Base-by-base conservation (phyloP, 495 filamentous ascomycete genomes). In the Podospora fimiseda region DNA sequence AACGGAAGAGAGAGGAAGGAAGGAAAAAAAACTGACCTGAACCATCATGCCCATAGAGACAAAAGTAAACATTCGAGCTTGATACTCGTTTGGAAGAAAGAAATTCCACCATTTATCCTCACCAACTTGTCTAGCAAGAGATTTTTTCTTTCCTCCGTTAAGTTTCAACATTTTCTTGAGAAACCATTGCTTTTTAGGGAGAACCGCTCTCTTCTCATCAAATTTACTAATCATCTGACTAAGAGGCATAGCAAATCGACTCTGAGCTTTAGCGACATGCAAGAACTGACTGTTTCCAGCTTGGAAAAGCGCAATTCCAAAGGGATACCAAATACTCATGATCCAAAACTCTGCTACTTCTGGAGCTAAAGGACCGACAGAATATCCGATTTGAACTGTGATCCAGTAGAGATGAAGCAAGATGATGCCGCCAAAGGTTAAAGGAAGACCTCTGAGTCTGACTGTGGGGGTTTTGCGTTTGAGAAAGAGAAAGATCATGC, bases 261-360 rank as follows among this genome's bases (percentile, higher is more conserved):
- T 70, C 60, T 82, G 80, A 23, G 71, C 62, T 56, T 71, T 77
- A 51, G 82, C 81, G 50, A 86, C 70, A 50, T 82, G 70, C n/a
- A 87, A 72, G 60, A 88, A 81, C 51, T 81, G 81, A 55, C 70
- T 76, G 63, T 86, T 86, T 38, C 78, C 77, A 38, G 80, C 86
- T 59, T 88, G 84, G 67, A 89, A 89, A 2, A 87, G 66, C 15
- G 81, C 85, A 55, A 89, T 78, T 22, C 86, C 86, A 21, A 82
- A 75, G 2, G 86, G 86, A 24, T 89, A 71, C 63, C 80, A 85
- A 39, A 81, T 75, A 46, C 82, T 77, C 86, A 90, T 90, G 61
- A 88, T 74, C 84, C 85, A 90, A 66, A 77, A 90, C 60, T 87
- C 65, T 33, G 52, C 53, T 7, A 67, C 55, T 23, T 67, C 59